These are phyloP conservation scores for Camelina sativa DNA, from an alignment of 345 rosid species.

Conservation along the genomic window DNA sequence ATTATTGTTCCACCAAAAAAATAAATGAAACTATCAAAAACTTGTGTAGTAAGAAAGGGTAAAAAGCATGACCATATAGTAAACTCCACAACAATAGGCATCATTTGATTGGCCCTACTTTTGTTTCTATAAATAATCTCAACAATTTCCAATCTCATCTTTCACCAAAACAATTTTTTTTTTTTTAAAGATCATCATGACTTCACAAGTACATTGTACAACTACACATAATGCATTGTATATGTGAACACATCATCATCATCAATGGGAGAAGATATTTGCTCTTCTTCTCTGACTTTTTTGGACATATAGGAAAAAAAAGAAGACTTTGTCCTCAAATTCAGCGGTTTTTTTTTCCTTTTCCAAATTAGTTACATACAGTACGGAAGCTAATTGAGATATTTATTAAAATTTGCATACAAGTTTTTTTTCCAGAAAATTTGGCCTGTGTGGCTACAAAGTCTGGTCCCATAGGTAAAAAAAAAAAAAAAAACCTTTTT, in stretches of 20 bases:
- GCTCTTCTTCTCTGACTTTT: constrained; percentile 12
- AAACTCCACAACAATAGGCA: constrained; percentile 29
- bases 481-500: constrained; percentile 32
- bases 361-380: constrained; percentile 41
- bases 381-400: constrained; percentile 35
- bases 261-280: not conserved
- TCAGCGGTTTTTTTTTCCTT: constrained; percentile 16
- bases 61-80: constrained; percentile 18
- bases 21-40: constrained; percentile 5
- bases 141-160: constrained; percentile 25
- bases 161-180: constrained; percentile 11
- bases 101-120: constrained; percentile 35
- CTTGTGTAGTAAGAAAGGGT: not conserved
- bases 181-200: constrained; percentile 11
- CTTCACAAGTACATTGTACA: constrained; percentile 39
- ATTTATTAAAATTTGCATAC: constrained; percentile 35
- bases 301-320: not conserved
- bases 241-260: constrained; percentile 7
- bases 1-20: constrained; percentile 1
- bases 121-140: constrained; percentile 28
- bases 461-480: constrained; percentile 35
- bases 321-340: constrained; percentile 30
- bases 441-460: constrained; percentile 34
- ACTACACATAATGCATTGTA: constrained; percentile 30
- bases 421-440: constrained; percentile 13